phyloP scores from a whole-genome alignment of 495 filamentous ascomycete species.

The Penicillium parvum region DNA sequence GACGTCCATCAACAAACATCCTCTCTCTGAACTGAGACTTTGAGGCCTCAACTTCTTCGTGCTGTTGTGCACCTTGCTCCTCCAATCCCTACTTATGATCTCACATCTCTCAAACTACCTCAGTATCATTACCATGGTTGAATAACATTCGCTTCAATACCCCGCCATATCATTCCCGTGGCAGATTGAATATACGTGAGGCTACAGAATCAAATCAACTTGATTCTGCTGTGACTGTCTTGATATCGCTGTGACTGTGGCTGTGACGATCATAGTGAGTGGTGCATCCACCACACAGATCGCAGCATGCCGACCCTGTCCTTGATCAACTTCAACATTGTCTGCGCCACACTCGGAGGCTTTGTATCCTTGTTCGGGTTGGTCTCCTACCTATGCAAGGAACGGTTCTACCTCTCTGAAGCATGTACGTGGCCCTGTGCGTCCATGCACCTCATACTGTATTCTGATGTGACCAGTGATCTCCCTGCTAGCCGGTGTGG shows the following conservation, averaged over 20 bases:
- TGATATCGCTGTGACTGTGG: neutral
- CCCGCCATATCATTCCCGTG: slow-evolving; percentile 2
- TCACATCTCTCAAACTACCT: slow-evolving; percentile 3
- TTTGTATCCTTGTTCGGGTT: slow-evolving; percentile 86
- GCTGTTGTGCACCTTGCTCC: too few species aligned
- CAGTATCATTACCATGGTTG: slow-evolving; percentile 40
- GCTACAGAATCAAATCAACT: too few species aligned
- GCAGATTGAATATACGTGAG: neutral
- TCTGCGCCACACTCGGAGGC: slow-evolving; percentile 75
- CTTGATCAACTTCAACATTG: slow-evolving; percentile 83
- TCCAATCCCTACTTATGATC: too few species aligned
- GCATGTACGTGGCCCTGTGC: slow-evolving; percentile 56
- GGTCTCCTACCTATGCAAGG: slow-evolving; percentile 85
- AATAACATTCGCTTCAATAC: slow-evolving; percentile 38
- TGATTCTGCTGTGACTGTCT: neutral
- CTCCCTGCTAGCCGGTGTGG: slow-evolving; percentile 71
- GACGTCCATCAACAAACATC: too few species aligned
- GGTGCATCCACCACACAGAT: too few species aligned
- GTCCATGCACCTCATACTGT: neutral
- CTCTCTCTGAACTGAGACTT: too few species aligned
- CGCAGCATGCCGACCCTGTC: slow-evolving; percentile 85
- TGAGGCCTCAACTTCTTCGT: too few species aligned
- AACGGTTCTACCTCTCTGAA: slow-evolving; percentile 88
- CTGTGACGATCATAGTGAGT: too few species aligned
- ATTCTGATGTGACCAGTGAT: slow-evolving; percentile 55